Base-by-base conservation (phyloP, 208 protist species). In the Herpetomonas tarakana region DNA sequence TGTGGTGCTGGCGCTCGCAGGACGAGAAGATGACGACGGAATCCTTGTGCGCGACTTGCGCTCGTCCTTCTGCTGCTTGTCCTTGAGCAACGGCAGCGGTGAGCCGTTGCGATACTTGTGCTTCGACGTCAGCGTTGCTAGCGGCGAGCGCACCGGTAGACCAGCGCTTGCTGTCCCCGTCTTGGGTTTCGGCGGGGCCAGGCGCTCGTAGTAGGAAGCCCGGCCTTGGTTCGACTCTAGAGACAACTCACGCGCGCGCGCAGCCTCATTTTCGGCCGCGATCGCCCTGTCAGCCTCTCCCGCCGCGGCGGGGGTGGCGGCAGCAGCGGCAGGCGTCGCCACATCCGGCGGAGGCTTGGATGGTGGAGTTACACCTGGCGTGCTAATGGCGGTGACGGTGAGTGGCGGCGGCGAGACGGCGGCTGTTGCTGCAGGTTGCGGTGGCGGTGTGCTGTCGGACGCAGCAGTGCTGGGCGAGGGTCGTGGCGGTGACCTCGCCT, bases 81-180 rank as follows among this genome's bases (percentile, higher is more conserved):
- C 67, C 59, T 78, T 86, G 14, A 64, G 27, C 19, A 75, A 38
- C 12, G 87, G 87, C 30, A 90, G 72, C n/a, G 87, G 87, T 1
- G 87, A 93, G 0, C 87, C 87, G 41, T 91, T 93, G 35, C 87
- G 80, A 68, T 86, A 88, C 60, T 86, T 84, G 65, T 88, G 77
- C 26, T 71, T 84, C 16, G 87, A 91, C 7, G 77, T 76, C 24
- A 93, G 76, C 9, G 74, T 69, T 0, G 86, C 78, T 44, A 85
- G 86, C 3, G 86, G 81, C 2, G 81, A 88, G 19, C 79, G 74
- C 24, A 58, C 57, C 22, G 65, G 58, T 27, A 46, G 58, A 30
- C n/a, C 62, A 4, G 19, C 57, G 59, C 26, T 24, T 31, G 38
- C 55, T 58, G 35, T 60, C 58, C 47, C 72, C 28, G 52, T 49